phyloP scores from a whole-genome alignment of 1,284 basidiomycete genomes.

The Volvariella volvacea region DNA sequence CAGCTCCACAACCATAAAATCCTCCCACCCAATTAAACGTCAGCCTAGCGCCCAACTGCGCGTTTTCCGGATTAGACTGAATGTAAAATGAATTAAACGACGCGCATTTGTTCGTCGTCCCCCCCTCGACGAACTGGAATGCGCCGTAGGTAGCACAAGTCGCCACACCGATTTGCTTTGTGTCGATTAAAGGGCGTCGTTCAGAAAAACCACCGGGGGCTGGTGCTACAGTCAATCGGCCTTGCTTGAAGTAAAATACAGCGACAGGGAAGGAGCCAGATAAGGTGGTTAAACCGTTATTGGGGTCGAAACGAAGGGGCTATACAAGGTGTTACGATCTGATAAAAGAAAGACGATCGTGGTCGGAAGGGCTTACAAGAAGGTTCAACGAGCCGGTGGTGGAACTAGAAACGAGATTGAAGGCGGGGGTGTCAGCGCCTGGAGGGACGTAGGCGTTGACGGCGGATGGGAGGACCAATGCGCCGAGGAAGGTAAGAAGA shows the following conservation, averaged over 20 bases:
- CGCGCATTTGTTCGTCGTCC: slow-evolving; percentile 23
- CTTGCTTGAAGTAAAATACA: slow-evolving; percentile 23
- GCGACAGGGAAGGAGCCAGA: slow-evolving; percentile 17
- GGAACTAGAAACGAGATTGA: slow-evolving; percentile 21
- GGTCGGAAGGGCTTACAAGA: slow-evolving; percentile 13
- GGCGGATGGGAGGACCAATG: too few species aligned
- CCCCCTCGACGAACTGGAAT: slow-evolving; percentile 15
- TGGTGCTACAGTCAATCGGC: slow-evolving; percentile 13
- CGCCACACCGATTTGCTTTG: slow-evolving; percentile 9
- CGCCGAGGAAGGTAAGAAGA: too few species aligned
- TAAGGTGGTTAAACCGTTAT: slow-evolving; percentile 15
- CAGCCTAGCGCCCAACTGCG: slow-evolving; percentile 22
- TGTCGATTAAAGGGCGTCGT: slow-evolving; percentile 8
- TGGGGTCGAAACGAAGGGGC: slow-evolving; percentile 18
- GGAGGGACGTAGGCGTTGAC: slow-evolving; percentile 11
- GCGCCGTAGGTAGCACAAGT: slow-evolving; percentile 20
- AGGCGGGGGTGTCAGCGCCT: slow-evolving; percentile 21
- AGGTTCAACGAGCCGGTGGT: slow-evolving; percentile 16
- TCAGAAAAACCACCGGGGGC: background rate
- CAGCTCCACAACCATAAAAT: slow-evolving; percentile 22
- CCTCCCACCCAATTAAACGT: slow-evolving; percentile 22
- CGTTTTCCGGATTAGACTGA: slow-evolving; percentile 18
- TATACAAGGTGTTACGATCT: slow-evolving; percentile 3
- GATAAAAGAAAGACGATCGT: too few species aligned
- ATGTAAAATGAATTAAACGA: slow-evolving; percentile 19